Evolutionary conservation across 179 eudicot genomes (phyloP).

Genomic region (Gypsophila paniculata): DNA sequence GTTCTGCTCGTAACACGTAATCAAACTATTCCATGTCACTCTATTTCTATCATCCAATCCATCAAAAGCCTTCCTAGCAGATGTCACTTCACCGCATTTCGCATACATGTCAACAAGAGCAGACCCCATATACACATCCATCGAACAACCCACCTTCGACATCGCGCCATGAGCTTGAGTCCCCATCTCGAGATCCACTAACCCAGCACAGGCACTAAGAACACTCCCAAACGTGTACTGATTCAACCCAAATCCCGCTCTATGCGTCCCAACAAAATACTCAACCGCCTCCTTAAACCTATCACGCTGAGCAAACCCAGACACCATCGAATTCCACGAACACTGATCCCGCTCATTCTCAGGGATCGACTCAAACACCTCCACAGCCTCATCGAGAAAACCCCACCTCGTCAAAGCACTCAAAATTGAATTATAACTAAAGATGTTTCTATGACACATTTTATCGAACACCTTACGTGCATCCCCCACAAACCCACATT

Average conservation of each 20-base stretch:
- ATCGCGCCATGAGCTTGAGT: constrained; percentile 56
- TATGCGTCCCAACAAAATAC: constrained; percentile 55
- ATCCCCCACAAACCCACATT: constrained; percentile 47
- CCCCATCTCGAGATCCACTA: constrained; percentile 51
- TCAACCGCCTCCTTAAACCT: constrained; percentile 51
- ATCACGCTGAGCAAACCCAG: constrained; percentile 66
- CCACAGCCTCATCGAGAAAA: constrained; percentile 49
- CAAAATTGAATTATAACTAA: constrained; percentile 53
- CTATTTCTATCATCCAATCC: constrained; percentile 52
- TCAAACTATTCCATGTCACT: constrained; percentile 75
- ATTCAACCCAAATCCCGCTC: constrained; percentile 47
- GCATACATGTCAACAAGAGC: constrained; percentile 79
- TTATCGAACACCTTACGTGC: constrained; percentile 65
- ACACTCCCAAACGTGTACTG: constrained; percentile 70
- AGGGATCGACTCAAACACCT: constrained; percentile 40
- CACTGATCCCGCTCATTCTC: constrained; percentile 64
- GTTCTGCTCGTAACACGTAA: constrained; percentile 76
- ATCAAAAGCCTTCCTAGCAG: constrained; percentile 58
- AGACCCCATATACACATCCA: constrained; percentile 71
- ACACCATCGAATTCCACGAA: constrained; percentile 73
- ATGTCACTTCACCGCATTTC: constrained; percentile 55
- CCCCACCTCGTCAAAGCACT: constrained; percentile 43
- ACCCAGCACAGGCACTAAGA: constrained; percentile 75
- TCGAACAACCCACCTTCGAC: constrained; percentile 37
- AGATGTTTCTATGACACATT: constrained; percentile 56